Conservation (phyloP, 768 basidiomycete species). For the Phaffia australis region DNA sequence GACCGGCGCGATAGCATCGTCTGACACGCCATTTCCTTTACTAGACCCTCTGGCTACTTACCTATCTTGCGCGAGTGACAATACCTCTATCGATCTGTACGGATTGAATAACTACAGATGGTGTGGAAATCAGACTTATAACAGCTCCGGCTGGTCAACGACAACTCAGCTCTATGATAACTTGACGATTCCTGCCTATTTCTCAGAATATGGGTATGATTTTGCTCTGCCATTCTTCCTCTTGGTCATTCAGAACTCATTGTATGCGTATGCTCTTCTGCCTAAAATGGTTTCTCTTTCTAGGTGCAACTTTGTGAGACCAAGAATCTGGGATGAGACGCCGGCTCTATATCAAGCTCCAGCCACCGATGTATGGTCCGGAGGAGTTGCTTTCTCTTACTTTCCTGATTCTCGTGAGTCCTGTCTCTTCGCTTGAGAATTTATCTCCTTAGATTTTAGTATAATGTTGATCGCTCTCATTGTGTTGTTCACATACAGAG, state of each 20-base stretch:
- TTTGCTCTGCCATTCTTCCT: not conserved
- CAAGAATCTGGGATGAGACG: constrained; percentile 72
- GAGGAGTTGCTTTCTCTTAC: constrained; percentile 61
- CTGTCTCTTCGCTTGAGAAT: not conserved
- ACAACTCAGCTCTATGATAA: constrained; percentile 41
- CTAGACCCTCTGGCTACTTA: constrained; percentile 57
- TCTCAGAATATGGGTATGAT: constrained; percentile 64
- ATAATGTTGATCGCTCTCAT: not conserved
- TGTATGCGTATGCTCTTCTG: not conserved
- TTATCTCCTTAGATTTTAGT: too few species aligned
- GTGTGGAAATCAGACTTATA: constrained; percentile 61
- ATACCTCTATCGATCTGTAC: constrained; percentile 66
- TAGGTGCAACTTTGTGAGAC: constrained; percentile 48
- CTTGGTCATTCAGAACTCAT: not conserved
- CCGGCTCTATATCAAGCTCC: constrained; percentile 57
- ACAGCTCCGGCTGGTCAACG: constrained; percentile 46
- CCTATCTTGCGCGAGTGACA: constrained; percentile 63
- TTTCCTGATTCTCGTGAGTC: not conserved
- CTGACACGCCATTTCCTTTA: too few species aligned
- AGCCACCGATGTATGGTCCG: constrained; percentile 73
- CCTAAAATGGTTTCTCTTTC: not conserved
- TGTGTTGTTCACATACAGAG: constrained; percentile 38
- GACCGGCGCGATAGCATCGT: not conserved
- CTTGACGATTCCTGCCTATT: constrained; percentile 68
- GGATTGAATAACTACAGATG: constrained; percentile 65